These are phyloP conservation scores for Zalaria obscura DNA, from an alignment of 2,329 filamentous ascomycete species.

Conservation along the genomic window DNA sequence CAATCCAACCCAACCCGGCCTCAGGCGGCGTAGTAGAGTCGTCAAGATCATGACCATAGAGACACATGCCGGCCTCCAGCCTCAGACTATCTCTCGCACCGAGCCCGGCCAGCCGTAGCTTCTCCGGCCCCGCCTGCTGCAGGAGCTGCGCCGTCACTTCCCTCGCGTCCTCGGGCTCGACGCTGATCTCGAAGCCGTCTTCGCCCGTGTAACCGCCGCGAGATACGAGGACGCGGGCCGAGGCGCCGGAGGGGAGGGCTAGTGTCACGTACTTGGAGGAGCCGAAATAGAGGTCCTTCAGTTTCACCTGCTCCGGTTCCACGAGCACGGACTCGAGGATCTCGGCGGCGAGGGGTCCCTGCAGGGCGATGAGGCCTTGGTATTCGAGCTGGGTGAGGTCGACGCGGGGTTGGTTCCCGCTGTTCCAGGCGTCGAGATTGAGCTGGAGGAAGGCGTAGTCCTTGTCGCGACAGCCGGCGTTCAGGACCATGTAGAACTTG, in stretches of 20 bases:
- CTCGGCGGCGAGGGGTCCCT: constrained; percentile 64
- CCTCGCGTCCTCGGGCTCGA: constrained; percentile 52
- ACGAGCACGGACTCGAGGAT: constrained; percentile 54
- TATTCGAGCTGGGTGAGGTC: constrained; percentile 34
- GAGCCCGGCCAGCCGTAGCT: constrained; percentile 70
- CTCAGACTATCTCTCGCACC: constrained; percentile 85
- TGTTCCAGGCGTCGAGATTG: constrained; percentile 50
- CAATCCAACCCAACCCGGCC: constrained; percentile 61
- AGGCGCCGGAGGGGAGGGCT: constrained; percentile 40
- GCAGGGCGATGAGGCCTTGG: constrained; percentile 73
- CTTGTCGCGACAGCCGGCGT: constrained; percentile 83
- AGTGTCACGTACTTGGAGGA: constrained; percentile 54
- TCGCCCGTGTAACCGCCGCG: constrained; percentile 94
- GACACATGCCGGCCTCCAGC: constrained; percentile 93
- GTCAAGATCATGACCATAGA: constrained; percentile 97
- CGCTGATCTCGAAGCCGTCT: constrained; percentile 93
- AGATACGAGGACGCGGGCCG: constrained; percentile 55
- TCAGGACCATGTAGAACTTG: constrained; percentile 82
- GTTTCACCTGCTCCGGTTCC: constrained; percentile 27
- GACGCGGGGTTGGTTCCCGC: constrained; percentile 24
- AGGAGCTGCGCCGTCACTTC: constrained; percentile 58
- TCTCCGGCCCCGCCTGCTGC: constrained; percentile 38
- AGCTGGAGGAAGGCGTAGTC: constrained; percentile 63
- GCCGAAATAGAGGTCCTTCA: constrained; percentile 70
- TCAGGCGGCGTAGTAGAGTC: constrained; percentile 59